Conservation (phyloP, 441 rosid genomes). For the Omphalea diandra region DNA sequence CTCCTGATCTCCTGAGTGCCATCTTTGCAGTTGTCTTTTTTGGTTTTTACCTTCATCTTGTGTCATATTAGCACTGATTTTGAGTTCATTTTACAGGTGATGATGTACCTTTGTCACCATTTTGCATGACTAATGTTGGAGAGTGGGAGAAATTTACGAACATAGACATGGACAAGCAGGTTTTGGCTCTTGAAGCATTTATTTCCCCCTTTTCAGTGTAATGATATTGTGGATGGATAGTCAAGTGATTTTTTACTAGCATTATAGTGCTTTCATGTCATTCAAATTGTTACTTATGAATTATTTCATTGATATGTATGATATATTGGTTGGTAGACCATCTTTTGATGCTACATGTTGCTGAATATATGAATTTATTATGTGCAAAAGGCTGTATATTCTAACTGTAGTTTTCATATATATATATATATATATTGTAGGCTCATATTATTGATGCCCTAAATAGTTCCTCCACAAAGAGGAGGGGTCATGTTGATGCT, state of each 20-base stretch:
- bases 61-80: constrained; percentile 16
- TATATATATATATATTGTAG: constrained; percentile 38
- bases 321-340: not conserved
- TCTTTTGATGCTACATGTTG: constrained; percentile 1
- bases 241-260: not conserved
- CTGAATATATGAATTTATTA: not conserved
- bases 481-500: constrained; percentile 49
- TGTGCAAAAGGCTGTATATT: not conserved
- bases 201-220: not conserved
- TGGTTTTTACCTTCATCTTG: not conserved
- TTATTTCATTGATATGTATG: not conserved
- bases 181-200: constrained; percentile 23
- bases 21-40: not conserved
- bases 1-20: not conserved
- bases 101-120: constrained; percentile 76
- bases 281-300: not conserved
- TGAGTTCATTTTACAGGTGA: constrained; percentile 58
- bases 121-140: constrained; percentile 61
- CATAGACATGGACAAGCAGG: constrained; percentile 98
- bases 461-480: constrained; percentile 38
- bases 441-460: constrained; percentile 56
- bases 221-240: not conserved
- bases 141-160: constrained; percentile 91
- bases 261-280: not conserved
- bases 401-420: constrained; percentile 17